Evolutionary conservation across 257 asterid genomes (phyloP).

Genomic region (Solanum sejunctum): DNA sequence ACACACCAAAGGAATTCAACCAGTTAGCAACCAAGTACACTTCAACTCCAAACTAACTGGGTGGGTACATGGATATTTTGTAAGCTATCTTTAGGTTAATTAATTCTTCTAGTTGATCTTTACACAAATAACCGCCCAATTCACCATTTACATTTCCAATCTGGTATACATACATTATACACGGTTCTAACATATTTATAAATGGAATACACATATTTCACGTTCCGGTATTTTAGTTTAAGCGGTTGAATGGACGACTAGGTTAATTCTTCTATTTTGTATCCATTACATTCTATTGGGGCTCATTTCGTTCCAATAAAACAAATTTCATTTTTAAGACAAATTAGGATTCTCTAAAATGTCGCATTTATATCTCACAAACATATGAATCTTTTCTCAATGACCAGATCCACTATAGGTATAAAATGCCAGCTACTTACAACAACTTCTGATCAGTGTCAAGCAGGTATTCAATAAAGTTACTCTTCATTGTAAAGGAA

Average conservation of each 20-base stretch:
- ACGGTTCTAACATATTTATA: background rate
- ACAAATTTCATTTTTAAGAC: background rate
- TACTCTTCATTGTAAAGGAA: background rate
- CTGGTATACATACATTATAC: background rate
- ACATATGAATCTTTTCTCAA: background rate
- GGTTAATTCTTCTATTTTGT: background rate
- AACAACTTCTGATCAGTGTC: background rate
- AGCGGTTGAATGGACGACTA: background rate
- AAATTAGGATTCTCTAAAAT: background rate
- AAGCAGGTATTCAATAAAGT: background rate
- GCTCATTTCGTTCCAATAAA: background rate
- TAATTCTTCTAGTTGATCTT: background rate
- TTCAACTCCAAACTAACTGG: background rate
- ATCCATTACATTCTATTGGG: background rate
- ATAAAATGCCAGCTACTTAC: background rate
- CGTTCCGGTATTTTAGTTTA: background rate
- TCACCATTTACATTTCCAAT: background rate
- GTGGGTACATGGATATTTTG: background rate
- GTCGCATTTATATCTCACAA: background rate
- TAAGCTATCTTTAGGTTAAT: background rate
- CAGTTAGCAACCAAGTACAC: background rate
- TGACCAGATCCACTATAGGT: background rate
- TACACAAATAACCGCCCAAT: background rate
- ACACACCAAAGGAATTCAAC: background rate
- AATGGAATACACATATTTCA: background rate